Evolutionary conservation across 2,329 filamentous ascomycete species (phyloP), one percentile per base, ranked within the genome.

Genomic region (Sporothrix mexicana): DNA sequence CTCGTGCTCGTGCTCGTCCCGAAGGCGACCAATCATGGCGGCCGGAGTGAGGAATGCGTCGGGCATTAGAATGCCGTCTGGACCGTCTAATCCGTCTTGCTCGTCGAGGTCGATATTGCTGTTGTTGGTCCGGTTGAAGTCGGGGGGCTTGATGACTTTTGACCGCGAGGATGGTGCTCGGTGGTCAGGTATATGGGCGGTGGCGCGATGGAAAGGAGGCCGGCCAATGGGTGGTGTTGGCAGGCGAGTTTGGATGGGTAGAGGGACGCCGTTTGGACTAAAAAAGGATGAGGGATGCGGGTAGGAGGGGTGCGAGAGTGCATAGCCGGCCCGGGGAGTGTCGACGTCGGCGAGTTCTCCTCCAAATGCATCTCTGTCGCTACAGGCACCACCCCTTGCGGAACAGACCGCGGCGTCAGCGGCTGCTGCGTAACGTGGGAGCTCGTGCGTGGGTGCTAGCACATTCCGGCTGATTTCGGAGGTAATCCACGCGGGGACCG

Each of bases 1-100:
- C 51, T 84, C 85, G 17, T 80, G 76, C 23, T 70, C 72, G 59
- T 49, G 41, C 3, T 71, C 51, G n/a, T 88, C 84, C 49, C 81
- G 81, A 72, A 83, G 80, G 69, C 81, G 83, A 72, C 82, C 81
- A 75, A 88, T 81, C 82, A 88, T 86, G 70, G 82, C 84, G 45
- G 80, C 79, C 30, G 84, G 79, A 6, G 81, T 79, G 43, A 23
- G 36, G 41, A n/a, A 25, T 8, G 25, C n/a, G 45, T 30, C 47
- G 23, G 13, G 41, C 41, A 41, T 23, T 23, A 25, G 45, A 12
- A 64, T 3, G 61, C 41, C 41, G 61, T 64, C 36, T 64, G 45
- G 59, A 20, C 36, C 36, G 17, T 45, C 36, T 45, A 43, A 41
- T 8, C n/a, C 41, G 59, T 43, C 59, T 15, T 43, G 30, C 4